These are phyloP conservation scores for Fragilaria crotonensis DNA, from an alignment of 108 stramenopile species.

Conservation along the genomic window DNA sequence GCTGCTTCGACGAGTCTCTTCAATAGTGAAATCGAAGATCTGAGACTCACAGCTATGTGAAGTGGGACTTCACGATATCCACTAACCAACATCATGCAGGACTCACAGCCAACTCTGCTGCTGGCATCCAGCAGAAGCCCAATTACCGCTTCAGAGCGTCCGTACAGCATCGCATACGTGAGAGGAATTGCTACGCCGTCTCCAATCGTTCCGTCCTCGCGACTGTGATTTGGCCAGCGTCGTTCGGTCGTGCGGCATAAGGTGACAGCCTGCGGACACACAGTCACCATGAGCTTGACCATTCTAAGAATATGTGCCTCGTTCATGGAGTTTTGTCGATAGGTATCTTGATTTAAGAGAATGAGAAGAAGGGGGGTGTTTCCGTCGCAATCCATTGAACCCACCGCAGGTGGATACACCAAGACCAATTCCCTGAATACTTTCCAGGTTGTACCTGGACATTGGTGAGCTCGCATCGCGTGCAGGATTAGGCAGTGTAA, in stretches of 20 bases:
- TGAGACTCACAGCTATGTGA: constrained; percentile 14
- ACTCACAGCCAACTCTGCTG: constrained; percentile 1
- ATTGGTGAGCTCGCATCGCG: background rate
- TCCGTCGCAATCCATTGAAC: constrained; percentile 14
- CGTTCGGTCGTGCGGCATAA: constrained; percentile 2
- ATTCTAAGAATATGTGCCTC: constrained; percentile 7
- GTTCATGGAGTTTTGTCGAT: background rate
- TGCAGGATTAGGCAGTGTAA: constrained; percentile 15
- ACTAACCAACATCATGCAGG: constrained; percentile 9
- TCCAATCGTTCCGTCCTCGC: background rate
- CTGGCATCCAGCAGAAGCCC: constrained; percentile 14
- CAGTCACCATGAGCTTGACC: constrained; percentile 8
- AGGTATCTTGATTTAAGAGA: background rate
- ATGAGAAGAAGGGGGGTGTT: constrained; percentile 16
- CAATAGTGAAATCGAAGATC: constrained; percentile 4
- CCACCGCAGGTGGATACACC: background rate
- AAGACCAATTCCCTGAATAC: background rate
- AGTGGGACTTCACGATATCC: constrained; percentile 17
- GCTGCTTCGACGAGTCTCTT: constrained; percentile 6
- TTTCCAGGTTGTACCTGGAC: background rate
- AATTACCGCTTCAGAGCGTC: constrained; percentile 10
- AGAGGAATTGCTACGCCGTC: constrained; percentile 15
- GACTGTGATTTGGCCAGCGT: constrained; percentile 5
- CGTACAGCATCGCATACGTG: constrained; percentile 15
- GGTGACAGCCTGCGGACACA: constrained; percentile 5